Base-by-base conservation (phyloP, 2,329 filamentous ascomycete species). In the Cadophora sp. region DNA sequence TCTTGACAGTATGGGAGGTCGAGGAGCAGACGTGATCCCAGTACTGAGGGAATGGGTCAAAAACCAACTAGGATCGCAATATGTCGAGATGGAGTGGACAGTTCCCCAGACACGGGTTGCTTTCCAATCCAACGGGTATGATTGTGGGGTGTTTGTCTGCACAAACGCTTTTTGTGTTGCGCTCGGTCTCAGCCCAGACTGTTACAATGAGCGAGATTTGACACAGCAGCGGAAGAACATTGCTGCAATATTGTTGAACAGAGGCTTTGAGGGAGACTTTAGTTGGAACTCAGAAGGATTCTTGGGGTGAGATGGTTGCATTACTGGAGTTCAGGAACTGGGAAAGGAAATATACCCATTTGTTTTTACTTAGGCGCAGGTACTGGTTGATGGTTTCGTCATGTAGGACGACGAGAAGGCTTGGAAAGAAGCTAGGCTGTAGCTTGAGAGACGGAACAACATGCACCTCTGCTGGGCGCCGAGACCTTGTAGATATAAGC, bases 141-240 rank as follows among this genome's bases (percentile, higher is more conserved):
- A 94, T 76, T 94, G 92, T 73, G 92, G 92, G n/a, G 87, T 93
- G 3, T 92, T 93, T 76, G 87, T 90, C 16, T 88, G 92, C 72
- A 87, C 91, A 22, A 95, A 94, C 75, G 89, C 87, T 19, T 85
- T 93, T 59, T 91, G 88, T 65, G 74, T 82, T 37, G 79, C 83
- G 2, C 77, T 80, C 19, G 81, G 80, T 0, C 74, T 80, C 14
- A 77, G 80, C 7, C 77, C 78, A 1, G 73, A 73, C 9, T 80
- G 81, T 31, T 89, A 91, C 67, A 73, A 78, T 1, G 79, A 85
- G 43, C 71, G 76, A 0, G 85, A 91, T 65, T 86, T 92, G 83
- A 80, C 83, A 1, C 78, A 83, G 61, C 89, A 91, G 73, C 83
- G 89, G 27, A 82, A 84, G 64, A 83, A 87, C 55, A 86, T 94